Evolutionary conservation across 129 eudicot species (phyloP).

Genomic region (Chrysanthemum lavandulifolium): DNA sequence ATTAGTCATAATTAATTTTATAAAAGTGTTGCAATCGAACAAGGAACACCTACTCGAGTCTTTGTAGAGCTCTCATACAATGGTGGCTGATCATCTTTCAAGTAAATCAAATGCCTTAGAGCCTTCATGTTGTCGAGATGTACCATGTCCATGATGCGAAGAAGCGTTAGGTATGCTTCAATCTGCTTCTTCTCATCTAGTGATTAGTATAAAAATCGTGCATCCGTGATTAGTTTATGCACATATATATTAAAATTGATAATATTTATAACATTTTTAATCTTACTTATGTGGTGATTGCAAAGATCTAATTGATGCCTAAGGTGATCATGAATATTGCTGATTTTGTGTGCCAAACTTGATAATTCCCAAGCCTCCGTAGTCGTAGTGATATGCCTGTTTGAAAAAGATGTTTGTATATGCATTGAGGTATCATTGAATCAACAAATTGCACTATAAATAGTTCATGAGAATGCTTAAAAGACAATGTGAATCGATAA

Average conservation of each 20-base stretch:
- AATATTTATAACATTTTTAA: neutral
- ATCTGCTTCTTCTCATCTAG: slow-evolving; percentile 62
- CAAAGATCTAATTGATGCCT: slow-evolving; percentile 48
- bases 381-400: slow-evolving; percentile 60
- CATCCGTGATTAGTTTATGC: neutral
- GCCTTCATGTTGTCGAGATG: slow-evolving; percentile 75
- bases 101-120: slow-evolving; percentile 57
- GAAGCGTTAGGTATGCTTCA: slow-evolving; percentile 55
- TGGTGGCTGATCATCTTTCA: slow-evolving; percentile 71
- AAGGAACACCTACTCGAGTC: slow-evolving; percentile 44
- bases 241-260: neutral
- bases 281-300: slow-evolving; percentile 60
- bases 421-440: too few species aligned
- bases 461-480: too few species aligned
- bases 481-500: neutral
- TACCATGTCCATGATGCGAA: slow-evolving; percentile 54
- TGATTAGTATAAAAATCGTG: neutral
- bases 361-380: slow-evolving; percentile 78
- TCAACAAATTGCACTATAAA: too few species aligned
- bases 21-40: neutral
- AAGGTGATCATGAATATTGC: slow-evolving; percentile 57
- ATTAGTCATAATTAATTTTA: neutral
- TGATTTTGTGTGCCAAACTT: slow-evolving; percentile 74
- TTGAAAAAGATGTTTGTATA: neutral
- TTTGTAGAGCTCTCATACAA: slow-evolving; percentile 59